Conservation (phyloP, 345 rosid genomes). For the Gossypium mustelinum region DNA sequence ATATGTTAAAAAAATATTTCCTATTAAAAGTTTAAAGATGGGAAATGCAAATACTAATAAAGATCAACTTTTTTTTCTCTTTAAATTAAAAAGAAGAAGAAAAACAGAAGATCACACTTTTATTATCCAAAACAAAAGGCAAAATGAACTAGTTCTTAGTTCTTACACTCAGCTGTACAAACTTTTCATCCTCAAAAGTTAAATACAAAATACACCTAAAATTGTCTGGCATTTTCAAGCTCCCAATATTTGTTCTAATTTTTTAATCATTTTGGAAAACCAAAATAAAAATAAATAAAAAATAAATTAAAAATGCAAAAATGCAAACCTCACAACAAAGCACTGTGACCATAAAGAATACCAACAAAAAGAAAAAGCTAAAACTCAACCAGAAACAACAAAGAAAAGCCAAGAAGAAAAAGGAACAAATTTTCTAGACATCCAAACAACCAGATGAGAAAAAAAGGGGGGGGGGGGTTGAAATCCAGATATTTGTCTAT, state of each 20-base stretch:
- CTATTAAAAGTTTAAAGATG: too few species aligned
- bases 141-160: slow-evolving; percentile 29
- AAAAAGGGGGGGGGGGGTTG: slow-evolving; percentile 11
- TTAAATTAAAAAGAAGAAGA: background rate
- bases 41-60: background rate
- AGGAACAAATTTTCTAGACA: slow-evolving; percentile 19
- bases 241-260: slow-evolving; percentile 19
- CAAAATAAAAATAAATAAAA: background rate
- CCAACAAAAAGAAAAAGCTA: slow-evolving; percentile 25
- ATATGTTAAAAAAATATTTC: too few species aligned
- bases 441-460: slow-evolving; percentile 28
- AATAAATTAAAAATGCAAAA: slow-evolving; percentile 32
- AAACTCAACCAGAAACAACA: slow-evolving; percentile 28
- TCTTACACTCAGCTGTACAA: slow-evolving; percentile 60
- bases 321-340: slow-evolving; percentile 55
- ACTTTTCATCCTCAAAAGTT: slow-evolving; percentile 38
- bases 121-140: slow-evolving; percentile 19
- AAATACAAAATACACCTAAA: slow-evolving; percentile 33
- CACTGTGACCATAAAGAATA: slow-evolving; percentile 42
- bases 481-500: slow-evolving; percentile 22
- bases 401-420: background rate
- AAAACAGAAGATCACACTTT: background rate
- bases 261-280: slow-evolving; percentile 10
- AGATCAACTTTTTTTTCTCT: background rate
- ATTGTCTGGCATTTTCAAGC: slow-evolving; percentile 36